Base-by-base conservation (phyloP, 805 yeast species). In the Metschnikowia proteae region DNA sequence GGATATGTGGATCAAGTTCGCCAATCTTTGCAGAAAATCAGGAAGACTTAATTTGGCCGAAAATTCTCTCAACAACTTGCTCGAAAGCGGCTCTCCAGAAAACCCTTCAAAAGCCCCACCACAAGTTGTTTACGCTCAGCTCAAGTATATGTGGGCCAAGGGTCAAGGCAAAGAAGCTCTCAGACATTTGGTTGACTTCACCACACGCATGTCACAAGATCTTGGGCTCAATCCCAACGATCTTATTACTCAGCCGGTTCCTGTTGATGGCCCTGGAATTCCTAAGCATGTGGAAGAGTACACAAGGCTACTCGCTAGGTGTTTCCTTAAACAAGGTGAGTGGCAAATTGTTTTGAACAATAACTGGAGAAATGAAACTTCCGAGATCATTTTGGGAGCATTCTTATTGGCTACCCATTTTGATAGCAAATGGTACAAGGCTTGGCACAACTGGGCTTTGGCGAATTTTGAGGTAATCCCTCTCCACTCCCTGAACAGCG, bases 361-460 rank as follows among this genome's bases (percentile, higher is more conserved):
- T 42, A 81, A 81, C 53, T 92, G 98, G 98, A 79, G 88, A 51
- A 76, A 82, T 7, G 86, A 83, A 52, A 74, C 76, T 33, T 83
- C 91, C 1, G 91, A 89, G 38, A 86, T 91, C 1, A 89, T 94
- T 55, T 70, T 94, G 50, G 96, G 97, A 9, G 90, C 97, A 0
- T 94, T 88, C 63, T 71, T 94, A 47, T 74, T 94, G 54, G 98
- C 99, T 0, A 92, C 99, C 0, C 97, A 91, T 63, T 92, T 94
- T 66, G 97, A 94, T 63, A 76, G 80, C 32, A 79, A 80, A 25
- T 94, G 99, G 97, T 94, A 94, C 61, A 94, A 95, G 62, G 99
- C 98, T 13, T 95, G 99, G 99, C 99, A 94, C 64, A 92, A 90
- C 62, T 94, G 99, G 99, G 99, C 99, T 0, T 74, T 95, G 61